Percentiles rank a stretch among this genome's conserved stretches.
These are phyloP conservation scores for Corynespora cassiicola DNA, from an alignment of 2,329 filamentous ascomycete genomes.

Conservation along the genomic window DNA sequence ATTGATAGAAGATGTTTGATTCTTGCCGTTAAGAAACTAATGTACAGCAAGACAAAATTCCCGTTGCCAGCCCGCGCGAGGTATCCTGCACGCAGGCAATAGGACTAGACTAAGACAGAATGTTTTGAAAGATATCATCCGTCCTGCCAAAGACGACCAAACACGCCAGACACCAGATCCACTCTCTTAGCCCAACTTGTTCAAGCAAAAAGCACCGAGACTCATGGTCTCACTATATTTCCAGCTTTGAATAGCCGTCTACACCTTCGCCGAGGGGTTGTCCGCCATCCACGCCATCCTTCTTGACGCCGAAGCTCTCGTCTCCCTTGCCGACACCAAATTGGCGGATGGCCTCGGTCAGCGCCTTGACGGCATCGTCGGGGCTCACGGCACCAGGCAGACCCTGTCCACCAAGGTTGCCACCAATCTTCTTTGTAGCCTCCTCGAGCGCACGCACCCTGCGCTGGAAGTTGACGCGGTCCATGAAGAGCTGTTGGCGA, in stretches of 20 bases:
- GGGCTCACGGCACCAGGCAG: conserved; percentile 36
- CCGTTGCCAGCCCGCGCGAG: not conserved
- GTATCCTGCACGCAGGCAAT: conserved; percentile 1
- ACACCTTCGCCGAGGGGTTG: conserved; percentile 38
- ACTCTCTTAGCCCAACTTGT: not conserved
- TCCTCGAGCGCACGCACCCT: conserved; percentile 85
- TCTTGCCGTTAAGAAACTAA: conserved; percentile 6
- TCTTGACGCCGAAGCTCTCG: conserved; percentile 40
- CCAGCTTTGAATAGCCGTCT: conserved; percentile 41
- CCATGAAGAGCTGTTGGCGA: conserved; percentile 90
- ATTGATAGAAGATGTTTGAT: not conserved
- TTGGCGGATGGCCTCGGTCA: conserved; percentile 39
- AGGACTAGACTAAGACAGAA: conserved; percentile 1
- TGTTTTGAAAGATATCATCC: not conserved
- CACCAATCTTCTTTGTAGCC: conserved; percentile 61
- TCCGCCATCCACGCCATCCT: conserved; percentile 30
- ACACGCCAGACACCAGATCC: not conserved
- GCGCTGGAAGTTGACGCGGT: conserved; percentile 88
- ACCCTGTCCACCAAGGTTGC: conserved; percentile 35
- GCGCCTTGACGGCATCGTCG: conserved; percentile 40
- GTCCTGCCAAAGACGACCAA: not conserved
- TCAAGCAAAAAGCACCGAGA: conserved; percentile 1
- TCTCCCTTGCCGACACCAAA: conserved; percentile 47
- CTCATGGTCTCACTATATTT: conserved; percentile 30
- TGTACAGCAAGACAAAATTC: conserved; percentile 12